Conservation (phyloP, 352 stramenopile genomes). For the Pythium insidiosum region DNA sequence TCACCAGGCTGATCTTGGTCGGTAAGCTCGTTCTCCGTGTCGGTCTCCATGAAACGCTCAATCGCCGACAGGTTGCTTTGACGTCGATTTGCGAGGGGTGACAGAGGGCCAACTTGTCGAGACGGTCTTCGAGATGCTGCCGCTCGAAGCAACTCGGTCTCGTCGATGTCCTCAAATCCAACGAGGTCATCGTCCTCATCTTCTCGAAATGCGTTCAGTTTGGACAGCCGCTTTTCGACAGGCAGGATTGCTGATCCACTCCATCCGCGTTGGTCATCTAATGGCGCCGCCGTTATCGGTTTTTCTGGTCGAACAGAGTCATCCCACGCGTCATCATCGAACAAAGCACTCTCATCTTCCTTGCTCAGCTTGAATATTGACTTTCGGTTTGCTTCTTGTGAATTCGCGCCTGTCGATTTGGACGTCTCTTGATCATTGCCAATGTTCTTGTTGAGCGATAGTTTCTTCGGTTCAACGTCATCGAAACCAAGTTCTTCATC, state of each 20-base stretch:
- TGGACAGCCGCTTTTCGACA: conserved; percentile 51
- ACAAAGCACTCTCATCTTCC: conserved; percentile 63
- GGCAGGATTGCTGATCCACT: conserved; percentile 50
- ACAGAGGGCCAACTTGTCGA: no score
- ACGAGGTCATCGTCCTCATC: conserved; percentile 45
- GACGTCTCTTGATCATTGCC: no score
- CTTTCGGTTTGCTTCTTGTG: no score
- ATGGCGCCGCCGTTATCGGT: not conserved
- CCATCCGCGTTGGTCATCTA: conserved; percentile 23
- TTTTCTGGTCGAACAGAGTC: conserved; percentile 20
- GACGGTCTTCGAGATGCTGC: no score
- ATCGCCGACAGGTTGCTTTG: not conserved
- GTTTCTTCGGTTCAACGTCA: no score
- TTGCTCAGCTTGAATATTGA: no score
- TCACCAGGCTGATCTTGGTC: conserved; percentile 15
- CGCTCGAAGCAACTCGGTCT: conserved; percentile 42
- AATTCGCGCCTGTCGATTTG: no score
- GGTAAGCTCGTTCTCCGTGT: conserved; percentile 6
- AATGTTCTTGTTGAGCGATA: no score
- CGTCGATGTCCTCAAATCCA: conserved; percentile 67
- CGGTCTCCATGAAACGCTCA: conserved; percentile 18
- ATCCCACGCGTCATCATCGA: conserved; percentile 69
- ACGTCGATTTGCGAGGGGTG: no score
- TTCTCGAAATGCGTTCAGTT: conserved; percentile 71
- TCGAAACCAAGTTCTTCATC: conserved; percentile 76